Percentiles rank a stretch among this genome's conserved stretches.
Evolutionary conservation across 2,329 filamentous ascomycete genomes (phyloP).

Genomic region (Penicillium sp.): DNA sequence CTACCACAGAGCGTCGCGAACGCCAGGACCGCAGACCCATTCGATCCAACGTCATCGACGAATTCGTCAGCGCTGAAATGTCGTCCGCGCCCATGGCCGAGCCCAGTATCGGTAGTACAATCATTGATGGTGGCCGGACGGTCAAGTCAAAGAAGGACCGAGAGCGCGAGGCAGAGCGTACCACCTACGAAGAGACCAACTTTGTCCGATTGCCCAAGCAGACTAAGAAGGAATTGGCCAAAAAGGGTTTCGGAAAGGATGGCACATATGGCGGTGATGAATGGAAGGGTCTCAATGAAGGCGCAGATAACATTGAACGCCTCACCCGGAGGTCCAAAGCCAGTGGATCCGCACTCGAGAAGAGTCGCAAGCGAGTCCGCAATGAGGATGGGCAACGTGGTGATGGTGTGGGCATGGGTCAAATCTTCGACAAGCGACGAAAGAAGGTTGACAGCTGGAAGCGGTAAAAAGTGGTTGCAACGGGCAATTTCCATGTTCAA

Average conservation of each 20-base stretch:
- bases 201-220: conserved; percentile 81
- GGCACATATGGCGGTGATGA: conserved; percentile 85
- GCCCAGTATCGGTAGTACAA: conserved; percentile 89
- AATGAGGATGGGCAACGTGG: conserved; percentile 70
- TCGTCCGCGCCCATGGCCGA: conserved; percentile 76
- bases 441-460: conserved; percentile 47
- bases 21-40: conserved; percentile 61
- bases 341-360: conserved; percentile 63
- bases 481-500: neutral
- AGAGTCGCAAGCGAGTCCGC: conserved; percentile 76
- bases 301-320: conserved; percentile 79
- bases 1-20: conserved; percentile 59
- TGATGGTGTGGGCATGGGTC: conserved; percentile 65
- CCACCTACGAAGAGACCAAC: conserved; percentile 88
- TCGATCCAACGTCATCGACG: conserved; percentile 83
- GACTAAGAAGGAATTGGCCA: conserved; percentile 79
- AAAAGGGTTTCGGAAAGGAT: conserved; percentile 52
- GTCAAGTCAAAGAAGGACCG: conserved; percentile 75
- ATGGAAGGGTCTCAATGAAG: conserved; percentile 81
- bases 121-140: conserved; percentile 72
- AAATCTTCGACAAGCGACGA: conserved; percentile 49
- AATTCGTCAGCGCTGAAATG: conserved; percentile 84
- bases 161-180: conserved; percentile 72
- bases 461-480: conserved; percentile 21
- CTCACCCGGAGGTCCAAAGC: conserved; percentile 70